Base-by-base conservation (phyloP, 176 grass and related monocot genomes). In the Ensete glaucum region DNA sequence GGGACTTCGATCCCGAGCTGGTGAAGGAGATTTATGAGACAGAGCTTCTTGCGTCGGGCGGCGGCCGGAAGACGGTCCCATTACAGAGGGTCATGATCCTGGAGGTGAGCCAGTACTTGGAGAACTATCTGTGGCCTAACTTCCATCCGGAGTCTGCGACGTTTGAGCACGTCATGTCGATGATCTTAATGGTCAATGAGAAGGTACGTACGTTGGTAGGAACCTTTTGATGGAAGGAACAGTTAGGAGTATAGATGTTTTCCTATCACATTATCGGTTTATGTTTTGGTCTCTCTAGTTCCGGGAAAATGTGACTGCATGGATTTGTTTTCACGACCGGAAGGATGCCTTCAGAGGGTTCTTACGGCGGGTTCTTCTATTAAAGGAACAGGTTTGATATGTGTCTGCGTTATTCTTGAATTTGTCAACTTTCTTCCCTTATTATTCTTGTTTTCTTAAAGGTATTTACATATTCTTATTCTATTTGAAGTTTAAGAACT, bases 101-200 rank as follows among this genome's bases (percentile, higher is more conserved):
- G 59, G 95, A 94, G 83, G 95, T 99, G 75, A 99, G 90, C 73
- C 90, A 99, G 84, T 99, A 99, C 88, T 82, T 94, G 59, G 95
- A 99, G 86, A 99, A 94, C 78, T 99, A 99, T 81, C 88, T 99
- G n/a, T 99, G 91, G 91, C 91, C 90, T 9, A 88, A 99, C 80
- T 99, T 99, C 60, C 76, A 94, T 74, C 81, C 88, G 1, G 73
- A 79, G 9, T 43, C 49, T 11, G 75, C 95, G 1, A 91, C 84
- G 64, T 99, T 99, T 26, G 86, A 99, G 86, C 95, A 99, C 55
- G 82, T 91, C 8, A 99, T 94, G 88, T 99, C 91, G 65, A 99
- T 99, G 73, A 84, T 99, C 51, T 86, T 99, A 76, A 99, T 99
- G 95, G 86, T 99, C 50, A 99, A 94, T 74, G 90, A 99, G 78